phyloP scores from a whole-genome alignment of 305 asterid species.

The Fraxinus angustifolia region DNA sequence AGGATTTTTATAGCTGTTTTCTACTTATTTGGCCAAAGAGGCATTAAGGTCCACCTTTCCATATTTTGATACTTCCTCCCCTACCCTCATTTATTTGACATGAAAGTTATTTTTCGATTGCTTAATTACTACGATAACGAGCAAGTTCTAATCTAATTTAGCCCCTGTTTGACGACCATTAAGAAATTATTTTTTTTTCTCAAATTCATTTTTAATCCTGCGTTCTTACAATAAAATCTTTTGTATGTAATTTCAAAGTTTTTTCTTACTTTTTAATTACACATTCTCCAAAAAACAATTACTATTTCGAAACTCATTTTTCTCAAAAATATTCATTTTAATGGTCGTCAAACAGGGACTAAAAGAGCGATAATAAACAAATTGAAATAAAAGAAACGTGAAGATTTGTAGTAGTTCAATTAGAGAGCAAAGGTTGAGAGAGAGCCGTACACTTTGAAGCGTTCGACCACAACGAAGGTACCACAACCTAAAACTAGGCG shows the following conservation, averaged over 20 bases:
- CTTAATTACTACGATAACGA: background rate
- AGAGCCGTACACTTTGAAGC: background rate
- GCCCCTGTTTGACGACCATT: background rate
- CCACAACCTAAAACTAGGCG: background rate
- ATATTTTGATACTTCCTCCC: background rate
- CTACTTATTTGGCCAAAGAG: background rate
- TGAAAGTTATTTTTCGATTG: background rate
- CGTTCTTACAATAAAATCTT: too few species aligned
- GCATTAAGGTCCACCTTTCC: background rate
- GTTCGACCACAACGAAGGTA: background rate
- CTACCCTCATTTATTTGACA: background rate
- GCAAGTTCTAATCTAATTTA: background rate
- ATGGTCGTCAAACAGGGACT: background rate
- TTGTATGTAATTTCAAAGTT: too few species aligned
- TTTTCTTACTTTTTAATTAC: too few species aligned
- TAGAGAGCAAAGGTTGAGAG: background rate
- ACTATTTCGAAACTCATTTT: background rate
- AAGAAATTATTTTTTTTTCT: too few species aligned
- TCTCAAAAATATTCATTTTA: background rate
- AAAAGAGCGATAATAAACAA: background rate
- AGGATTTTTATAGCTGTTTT: background rate
- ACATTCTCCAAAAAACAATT: too few species aligned
- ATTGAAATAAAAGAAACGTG: background rate
- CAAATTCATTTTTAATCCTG: too few species aligned
- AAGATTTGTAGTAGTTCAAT: background rate